Conservation (phyloP, 129 eudicot genomes). For the Arctium minus region DNA sequence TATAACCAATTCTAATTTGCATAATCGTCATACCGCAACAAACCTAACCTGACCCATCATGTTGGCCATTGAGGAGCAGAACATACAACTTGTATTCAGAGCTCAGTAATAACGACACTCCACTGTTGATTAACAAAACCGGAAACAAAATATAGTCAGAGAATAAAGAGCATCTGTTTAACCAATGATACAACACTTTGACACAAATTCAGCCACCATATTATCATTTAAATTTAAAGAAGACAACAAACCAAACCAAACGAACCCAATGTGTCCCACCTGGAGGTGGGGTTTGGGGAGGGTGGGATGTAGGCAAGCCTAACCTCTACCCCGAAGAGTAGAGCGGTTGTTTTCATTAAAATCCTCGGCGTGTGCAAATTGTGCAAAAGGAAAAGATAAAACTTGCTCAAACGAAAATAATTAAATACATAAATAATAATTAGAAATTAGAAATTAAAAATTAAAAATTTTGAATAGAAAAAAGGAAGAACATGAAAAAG, state of each 20-base stretch:
- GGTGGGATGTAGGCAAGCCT: no score
- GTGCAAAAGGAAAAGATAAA: no score
- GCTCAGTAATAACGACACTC: conserved; percentile 48
- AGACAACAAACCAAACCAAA: neutral
- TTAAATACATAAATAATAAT: no score
- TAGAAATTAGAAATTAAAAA: no score
- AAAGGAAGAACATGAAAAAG: no score
- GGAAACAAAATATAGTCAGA: neutral
- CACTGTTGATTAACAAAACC: conserved; percentile 28
- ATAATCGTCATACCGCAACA: conserved; percentile 58
- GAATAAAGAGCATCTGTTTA: neutral
- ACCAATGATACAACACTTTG: neutral
- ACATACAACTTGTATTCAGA: conserved; percentile 55
- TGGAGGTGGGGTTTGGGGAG: no score
- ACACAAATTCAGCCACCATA: conserved; percentile 1
- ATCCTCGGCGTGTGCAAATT: no score
- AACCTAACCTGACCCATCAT: conserved; percentile 84
- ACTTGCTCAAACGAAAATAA: no score
- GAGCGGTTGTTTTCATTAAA: no score
- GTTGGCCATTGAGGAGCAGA: conserved; percentile 31
- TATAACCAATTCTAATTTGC: conserved; percentile 19
- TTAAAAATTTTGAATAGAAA: no score
- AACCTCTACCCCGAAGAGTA: no score
- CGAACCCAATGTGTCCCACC: neutral
- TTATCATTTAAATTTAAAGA: neutral